phyloP scores from a whole-genome alignment of 1,139 yeast species.

The Tardiomyces blankii region DNA sequence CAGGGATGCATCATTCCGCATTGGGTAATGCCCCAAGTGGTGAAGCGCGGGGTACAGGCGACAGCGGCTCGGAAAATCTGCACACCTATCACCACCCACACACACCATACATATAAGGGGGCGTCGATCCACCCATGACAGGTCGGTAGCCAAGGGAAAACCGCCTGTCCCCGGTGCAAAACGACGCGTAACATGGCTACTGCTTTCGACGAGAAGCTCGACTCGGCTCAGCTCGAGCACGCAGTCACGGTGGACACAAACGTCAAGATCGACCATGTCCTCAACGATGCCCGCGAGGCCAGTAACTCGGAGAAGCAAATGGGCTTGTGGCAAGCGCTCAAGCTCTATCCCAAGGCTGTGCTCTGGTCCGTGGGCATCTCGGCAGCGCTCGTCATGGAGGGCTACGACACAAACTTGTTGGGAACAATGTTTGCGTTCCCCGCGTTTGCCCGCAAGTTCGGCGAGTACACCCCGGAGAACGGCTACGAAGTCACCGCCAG shows the following conservation, averaged over 20 bases:
- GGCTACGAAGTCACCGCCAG: slow-evolving; percentile 29
- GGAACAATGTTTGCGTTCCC: slow-evolving; percentile 33
- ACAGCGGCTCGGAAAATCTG: too few species aligned
- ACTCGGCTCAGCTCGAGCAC: background rate
- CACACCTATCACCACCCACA: too few species aligned
- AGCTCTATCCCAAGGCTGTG: slow-evolving; percentile 28
- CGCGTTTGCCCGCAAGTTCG: slow-evolving; percentile 31
- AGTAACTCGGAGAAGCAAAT: slow-evolving; percentile 18
- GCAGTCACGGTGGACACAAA: background rate
- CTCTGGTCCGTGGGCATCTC: slow-evolving; percentile 35
- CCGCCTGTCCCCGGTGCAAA: too few species aligned
- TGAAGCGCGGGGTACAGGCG: background rate
- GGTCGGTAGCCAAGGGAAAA: too few species aligned
- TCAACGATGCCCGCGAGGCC: background rate
- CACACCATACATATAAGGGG: too few species aligned
- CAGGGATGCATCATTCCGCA: too few species aligned
- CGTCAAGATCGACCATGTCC: background rate
- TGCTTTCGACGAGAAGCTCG: background rate
- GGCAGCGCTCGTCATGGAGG: slow-evolving; percentile 36
- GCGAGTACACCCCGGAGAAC: slow-evolving; percentile 10
- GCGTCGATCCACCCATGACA: too few species aligned
- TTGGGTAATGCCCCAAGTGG: background rate
- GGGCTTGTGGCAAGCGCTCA: slow-evolving; percentile 34
- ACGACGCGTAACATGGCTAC: too few species aligned
- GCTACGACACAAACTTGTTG: slow-evolving; percentile 32